Evolutionary conservation across 176 grass and related monocot genomes (phyloP), one percentile per base, ranked within the genome.

Genomic region (Metroxylon sagu): DNA sequence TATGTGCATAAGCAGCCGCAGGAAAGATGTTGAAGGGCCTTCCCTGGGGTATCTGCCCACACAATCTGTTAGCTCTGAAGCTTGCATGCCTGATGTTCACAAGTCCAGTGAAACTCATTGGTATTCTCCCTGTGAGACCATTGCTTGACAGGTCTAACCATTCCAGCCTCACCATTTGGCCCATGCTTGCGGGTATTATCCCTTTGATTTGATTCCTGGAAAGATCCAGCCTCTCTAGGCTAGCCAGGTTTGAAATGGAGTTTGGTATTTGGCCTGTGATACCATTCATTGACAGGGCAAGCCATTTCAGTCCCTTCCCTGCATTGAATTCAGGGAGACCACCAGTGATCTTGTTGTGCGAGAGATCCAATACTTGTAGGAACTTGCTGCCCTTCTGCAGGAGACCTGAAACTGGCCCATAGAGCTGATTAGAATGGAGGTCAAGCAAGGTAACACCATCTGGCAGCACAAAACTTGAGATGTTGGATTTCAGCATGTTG

Each of bases 91-190:
- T 79, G 5, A 95, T 26, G 14, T 66, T 77, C 2, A 51, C 43
- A 62, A 95, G 51, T 12, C 58, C 31, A 1, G 54, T 61, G 77
- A 95, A 83, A 21, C 31, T 80, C 3, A 65, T 76, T 21, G 89
- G 89, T 72, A 95, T 85, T 71, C 73, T 95, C 19, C 89, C 85
- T 10, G 74, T 64, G 7, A 95, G 30, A 7, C 58, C 19, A 39
- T 95, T 95, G 52, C 67, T 49, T 2, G 81, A 69, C 48, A 95
- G 4, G 52, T 95, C 75, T 15, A 95, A 54, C 89, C 85, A 95
- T 28, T 63, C 31, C 39, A 95, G 23, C 19, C 53, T 73, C 25
- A 5, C 59, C 76, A 95, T 79, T 19, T 27, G 68, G 6, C 78
- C 72, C 67, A 95, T 77, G 69, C 64, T 80, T 18, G 60, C 60